Conservation (phyloP, 352 stramenopile genomes). For the Phytophthora brassicae region DNA sequence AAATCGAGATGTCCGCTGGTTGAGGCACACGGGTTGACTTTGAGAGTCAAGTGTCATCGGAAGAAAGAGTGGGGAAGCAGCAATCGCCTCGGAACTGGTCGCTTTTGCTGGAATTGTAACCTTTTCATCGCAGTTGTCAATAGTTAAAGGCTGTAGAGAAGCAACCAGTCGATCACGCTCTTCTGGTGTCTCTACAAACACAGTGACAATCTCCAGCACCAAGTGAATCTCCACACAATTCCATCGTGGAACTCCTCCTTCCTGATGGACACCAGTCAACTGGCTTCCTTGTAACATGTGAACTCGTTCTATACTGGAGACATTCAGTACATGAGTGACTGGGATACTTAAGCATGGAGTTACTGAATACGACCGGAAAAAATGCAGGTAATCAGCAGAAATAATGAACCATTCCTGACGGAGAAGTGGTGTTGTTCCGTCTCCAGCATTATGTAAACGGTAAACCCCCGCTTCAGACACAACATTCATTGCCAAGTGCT, state of each 20-base stretch:
- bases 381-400: slow-evolving; percentile 54
- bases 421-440: slow-evolving; percentile 42
- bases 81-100: slow-evolving; percentile 16
- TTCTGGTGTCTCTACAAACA: slow-evolving; percentile 53
- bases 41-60: slow-evolving; percentile 32
- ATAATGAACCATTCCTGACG: slow-evolving; percentile 79
- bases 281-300: slow-evolving; percentile 21
- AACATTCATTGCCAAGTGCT: slow-evolving; percentile 59
- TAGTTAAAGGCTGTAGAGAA: slow-evolving; percentile 24
- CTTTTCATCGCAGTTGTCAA: slow-evolving; percentile 15
- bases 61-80: slow-evolving; percentile 13
- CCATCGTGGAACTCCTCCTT: slow-evolving; percentile 34
- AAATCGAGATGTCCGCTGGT: slow-evolving; percentile 44
- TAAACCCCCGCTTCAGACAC: slow-evolving; percentile 65
- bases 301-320: slow-evolving; percentile 35
- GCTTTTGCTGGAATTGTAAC: slow-evolving; percentile 2
- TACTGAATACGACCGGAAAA: slow-evolving; percentile 70
- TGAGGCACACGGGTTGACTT: slow-evolving; percentile 50
- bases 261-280: slow-evolving; percentile 1
- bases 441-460: slow-evolving; percentile 38
- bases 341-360: slow-evolving; percentile 41
- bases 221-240: slow-evolving; percentile 61
- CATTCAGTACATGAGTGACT: slow-evolving; percentile 49
- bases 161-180: slow-evolving; percentile 27
- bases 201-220: slow-evolving; percentile 50